These are phyloP conservation scores for Geotrichum histeridarum DNA, from an alignment of 1,139 yeast genomes.

Conservation along the genomic window DNA sequence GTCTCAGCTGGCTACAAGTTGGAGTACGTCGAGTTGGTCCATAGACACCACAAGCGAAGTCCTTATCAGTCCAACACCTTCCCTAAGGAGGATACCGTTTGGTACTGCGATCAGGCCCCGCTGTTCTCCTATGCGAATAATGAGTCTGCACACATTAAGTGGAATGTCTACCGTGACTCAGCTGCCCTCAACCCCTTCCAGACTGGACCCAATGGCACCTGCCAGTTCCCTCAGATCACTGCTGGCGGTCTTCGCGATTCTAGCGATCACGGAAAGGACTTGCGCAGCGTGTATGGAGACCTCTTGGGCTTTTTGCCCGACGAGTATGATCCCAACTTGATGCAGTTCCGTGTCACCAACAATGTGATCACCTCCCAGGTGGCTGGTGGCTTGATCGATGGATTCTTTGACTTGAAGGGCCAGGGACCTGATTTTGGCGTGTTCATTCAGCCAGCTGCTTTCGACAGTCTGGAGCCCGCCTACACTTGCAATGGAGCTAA, in stretches of 20 bases:
- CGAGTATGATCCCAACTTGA: conserved; percentile 31
- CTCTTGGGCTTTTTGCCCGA: conserved; percentile 34
- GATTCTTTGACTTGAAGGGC: conserved; percentile 34
- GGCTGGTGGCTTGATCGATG: conserved; percentile 36
- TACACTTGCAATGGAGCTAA: conserved; percentile 35
- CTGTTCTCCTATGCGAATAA: conserved; percentile 26
- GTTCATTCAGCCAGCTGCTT: conserved; percentile 23
- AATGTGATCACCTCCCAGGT: conserved; percentile 40
- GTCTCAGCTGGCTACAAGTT: conserved; percentile 30
- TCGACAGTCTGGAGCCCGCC: conserved; percentile 38
- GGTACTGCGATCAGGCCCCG: conserved; percentile 31
- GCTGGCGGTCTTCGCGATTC: conserved; percentile 40
- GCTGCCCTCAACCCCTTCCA: conserved; percentile 20
- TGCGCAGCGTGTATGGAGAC: conserved; percentile 37
- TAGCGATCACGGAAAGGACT: conserved; percentile 38
- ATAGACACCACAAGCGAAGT: conserved; percentile 43
- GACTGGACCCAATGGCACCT: conserved; percentile 31
- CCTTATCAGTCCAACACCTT: conserved; percentile 36
- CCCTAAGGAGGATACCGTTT: conserved; percentile 30
- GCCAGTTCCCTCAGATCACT: conserved; percentile 41
- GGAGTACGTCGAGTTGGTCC: conserved; percentile 39
- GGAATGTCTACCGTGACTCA: conserved; percentile 28
- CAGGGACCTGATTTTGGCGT: background rate
- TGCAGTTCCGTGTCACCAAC: conserved; percentile 37
- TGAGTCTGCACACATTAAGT: conserved; percentile 25